These are phyloP conservation scores for Cronartium quercuum DNA, from an alignment of 1,284 basidiomycete genomes.

Conservation along the genomic window DNA sequence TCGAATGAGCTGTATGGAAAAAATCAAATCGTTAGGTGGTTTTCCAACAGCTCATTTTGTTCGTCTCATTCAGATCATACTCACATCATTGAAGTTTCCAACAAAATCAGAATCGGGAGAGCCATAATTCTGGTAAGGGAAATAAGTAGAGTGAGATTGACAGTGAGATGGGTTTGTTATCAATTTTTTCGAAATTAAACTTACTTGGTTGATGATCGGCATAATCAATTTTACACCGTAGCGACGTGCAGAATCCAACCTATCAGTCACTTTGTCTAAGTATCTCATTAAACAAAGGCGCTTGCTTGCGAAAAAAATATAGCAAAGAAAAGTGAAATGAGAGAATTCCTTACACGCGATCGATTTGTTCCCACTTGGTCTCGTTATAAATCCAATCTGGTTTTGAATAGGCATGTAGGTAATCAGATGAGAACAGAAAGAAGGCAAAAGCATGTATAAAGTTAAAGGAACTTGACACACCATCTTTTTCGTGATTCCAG, in stretches of 20 bases:
- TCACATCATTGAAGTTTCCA: constrained; percentile 17
- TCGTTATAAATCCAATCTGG: constrained; percentile 39
- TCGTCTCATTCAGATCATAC: not conserved
- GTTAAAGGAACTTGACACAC: not conserved
- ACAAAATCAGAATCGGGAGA: not conserved
- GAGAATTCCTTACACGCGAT: constrained; percentile 17
- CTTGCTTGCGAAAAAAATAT: not conserved
- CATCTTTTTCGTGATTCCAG: constrained; percentile 15
- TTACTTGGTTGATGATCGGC: constrained; percentile 39
- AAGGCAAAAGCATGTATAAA: too few relatives aligned
- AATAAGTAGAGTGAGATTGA: not conserved
- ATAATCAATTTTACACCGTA: constrained; percentile 37
- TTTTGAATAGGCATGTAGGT: too few relatives aligned
- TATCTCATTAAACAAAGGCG: not conserved
- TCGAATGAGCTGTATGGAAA: constrained; percentile 16
- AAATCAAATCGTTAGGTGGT: too few relatives aligned
- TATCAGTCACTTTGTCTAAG: not conserved
- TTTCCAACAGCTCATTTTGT: too few relatives aligned
- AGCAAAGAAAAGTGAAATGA: not conserved
- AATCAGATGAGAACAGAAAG: too few relatives aligned
- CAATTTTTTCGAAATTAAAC: not conserved
- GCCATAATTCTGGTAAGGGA: constrained; percentile 11
- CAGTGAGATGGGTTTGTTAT: not conserved
- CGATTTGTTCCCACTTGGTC: constrained; percentile 31
- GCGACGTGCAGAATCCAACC: not conserved